phyloP scores from a whole-genome alignment of 2,329 filamentous ascomycete species.

The Didymella lethalis region DNA sequence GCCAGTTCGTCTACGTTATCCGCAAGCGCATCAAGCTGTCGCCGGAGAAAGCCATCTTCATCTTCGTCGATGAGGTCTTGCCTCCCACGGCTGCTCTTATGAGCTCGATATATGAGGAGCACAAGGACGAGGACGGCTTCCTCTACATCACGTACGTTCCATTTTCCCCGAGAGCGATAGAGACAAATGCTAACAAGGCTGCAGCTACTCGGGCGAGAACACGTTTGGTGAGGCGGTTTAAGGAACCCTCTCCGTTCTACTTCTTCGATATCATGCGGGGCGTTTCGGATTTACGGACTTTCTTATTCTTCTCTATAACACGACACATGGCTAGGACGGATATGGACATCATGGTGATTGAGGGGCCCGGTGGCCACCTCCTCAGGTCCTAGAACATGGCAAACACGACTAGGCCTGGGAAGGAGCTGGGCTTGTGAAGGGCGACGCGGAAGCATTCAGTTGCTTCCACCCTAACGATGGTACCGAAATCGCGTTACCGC shows the following conservation, averaged over 20 bases:
- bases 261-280: constrained; percentile 34
- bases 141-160: constrained; percentile 89
- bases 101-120: constrained; percentile 99
- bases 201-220: constrained; percentile 95
- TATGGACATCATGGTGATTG: constrained; percentile 25
- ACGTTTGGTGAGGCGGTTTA: constrained; percentile 76
- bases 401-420: constrained; percentile 6
- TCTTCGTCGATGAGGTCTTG: constrained; percentile 98
- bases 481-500: constrained; percentile 5
- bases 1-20: constrained; percentile 99
- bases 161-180: not conserved
- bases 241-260: constrained; percentile 27
- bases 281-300: constrained; percentile 41
- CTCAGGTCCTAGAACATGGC: constrained; percentile 19
- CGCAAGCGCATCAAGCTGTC: constrained; percentile 99
- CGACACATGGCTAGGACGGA: constrained; percentile 30
- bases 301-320: constrained; percentile 31
- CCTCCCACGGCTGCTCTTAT: constrained; percentile 96
- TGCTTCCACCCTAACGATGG: not conserved
- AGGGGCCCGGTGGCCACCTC: constrained; percentile 16
- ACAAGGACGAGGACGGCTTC: constrained; percentile 90
- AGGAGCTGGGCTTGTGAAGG: not conserved
- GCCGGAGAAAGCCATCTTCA: constrained; percentile 99
- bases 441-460: not conserved
- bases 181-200: constrained; percentile 31